Base-by-base conservation (phyloP, 805 yeast genomes). In the Wickerhamiella sorbophila region DNA sequence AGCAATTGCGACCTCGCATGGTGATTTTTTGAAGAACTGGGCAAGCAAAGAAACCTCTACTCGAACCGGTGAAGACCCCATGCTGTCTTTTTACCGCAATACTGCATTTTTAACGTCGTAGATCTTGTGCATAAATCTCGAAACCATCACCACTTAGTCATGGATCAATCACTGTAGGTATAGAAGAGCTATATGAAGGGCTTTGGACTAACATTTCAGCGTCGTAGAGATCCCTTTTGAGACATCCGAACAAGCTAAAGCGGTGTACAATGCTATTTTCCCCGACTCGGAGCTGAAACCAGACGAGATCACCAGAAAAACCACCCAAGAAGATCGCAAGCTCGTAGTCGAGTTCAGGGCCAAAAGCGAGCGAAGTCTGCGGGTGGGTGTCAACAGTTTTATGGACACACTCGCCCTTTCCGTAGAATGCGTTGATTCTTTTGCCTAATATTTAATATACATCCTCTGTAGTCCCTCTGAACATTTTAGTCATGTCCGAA, bases 201-300 rank as follows among this genome's bases (percentile, higher is more conserved):
- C 21, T 5, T 33, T 17, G n/a, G 19, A 33, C 22, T 5, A 18
- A 26, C 37, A 20, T 20, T 20, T 27, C 12, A 36, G 31, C 6
- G 21, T 26, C 24, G 57, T 82, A 21, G 60, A 62, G 17, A 65
- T 86, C 5, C 95, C 95, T 5, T 80, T 85, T 51, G 70, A 69
- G 47, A 65, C 64, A 3, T 55, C 52, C 1, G 54, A 59, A 31
- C 88, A 83, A 51, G 86, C 94, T 0, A 39, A 42, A 3, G 76
- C 82, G 2, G 88, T 91, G 1, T 52, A 60, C 33, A 61, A 64
- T n/a, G 66, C 84, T 2, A 64, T 84, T 18, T 51, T 62, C 3
- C 94, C 88, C 1, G 95, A 85, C 55, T 94, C 94, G 1, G 76
- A 80, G n/a, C 64, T 86, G 47, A 77, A 74, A 53, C 77, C 78